Base-by-base conservation (phyloP, 179 eudicot genomes). In the Drosera spatulata region DNA sequence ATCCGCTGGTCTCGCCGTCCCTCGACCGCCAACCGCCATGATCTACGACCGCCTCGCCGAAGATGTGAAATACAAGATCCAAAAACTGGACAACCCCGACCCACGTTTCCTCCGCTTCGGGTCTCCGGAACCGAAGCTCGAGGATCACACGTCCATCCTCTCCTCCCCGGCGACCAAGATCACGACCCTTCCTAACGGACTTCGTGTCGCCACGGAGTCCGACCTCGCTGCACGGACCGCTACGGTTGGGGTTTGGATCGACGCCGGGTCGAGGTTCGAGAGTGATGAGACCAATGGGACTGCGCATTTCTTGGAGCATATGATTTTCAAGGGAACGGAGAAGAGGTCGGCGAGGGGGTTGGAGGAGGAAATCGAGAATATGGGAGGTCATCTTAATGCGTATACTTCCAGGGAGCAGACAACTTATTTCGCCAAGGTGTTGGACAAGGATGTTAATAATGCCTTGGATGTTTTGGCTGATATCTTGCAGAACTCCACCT, bases 311-410 rank as follows among this genome's bases (percentile, higher is more conserved):
- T 53, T 85, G 6, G 95, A 85, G 75, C 91, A 85, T 61, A 85
- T 85, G 82, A 80, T 85, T 6, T 85, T 85, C n/a, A 85, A 85
- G 74, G 91, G 91, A 15, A 87, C 91, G 1, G 71, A 65, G 53
- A 75, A 48, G 63, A 66, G 95, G 64, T 8, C 62, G 3, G 83
- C 79, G 5, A 55, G 74, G 56, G 63, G 47, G 5, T 62, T 87
- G 65, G 91, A 87, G 69, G 85, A 85, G 74, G 91, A 87, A 73
- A 74, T 87, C 65, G 91, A 85, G 76, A 80, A 85, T 54, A 77
- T 87, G 61, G 74, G 82, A 1, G 82, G 79, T 0, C 82, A 72
- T 64, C 61, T 78, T 72, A 75, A 78, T 69, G 82, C 80, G 13
- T 78, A 72, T 50, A 75, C 82, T 2, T 75, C 79, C 0, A 46